These are phyloP conservation scores for Xylogone sp. DNA, from an alignment of 2,329 filamentous ascomycete genomes.

Conservation along the genomic window DNA sequence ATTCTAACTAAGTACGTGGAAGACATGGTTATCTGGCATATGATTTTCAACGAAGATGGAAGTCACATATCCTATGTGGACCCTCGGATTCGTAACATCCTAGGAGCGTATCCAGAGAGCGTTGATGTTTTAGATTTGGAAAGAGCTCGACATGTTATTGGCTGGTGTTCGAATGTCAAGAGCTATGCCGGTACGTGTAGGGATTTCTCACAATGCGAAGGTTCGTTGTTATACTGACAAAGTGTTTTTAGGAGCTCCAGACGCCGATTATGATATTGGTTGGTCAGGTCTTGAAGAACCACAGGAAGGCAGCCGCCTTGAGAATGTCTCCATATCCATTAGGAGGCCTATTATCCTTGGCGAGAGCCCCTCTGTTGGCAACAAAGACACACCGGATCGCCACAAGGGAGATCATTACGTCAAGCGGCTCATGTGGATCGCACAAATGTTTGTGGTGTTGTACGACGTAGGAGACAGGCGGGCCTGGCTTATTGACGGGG, in stretches of 20 bases:
- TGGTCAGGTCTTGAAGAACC: neutral
- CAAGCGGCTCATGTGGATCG: constrained; percentile 13
- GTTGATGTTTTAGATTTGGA: neutral
- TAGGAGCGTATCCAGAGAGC: neutral
- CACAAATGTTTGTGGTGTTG: constrained; percentile 15
- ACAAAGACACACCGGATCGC: neutral
- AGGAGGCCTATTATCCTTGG: constrained; percentile 1
- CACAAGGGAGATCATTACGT: constrained; percentile 2
- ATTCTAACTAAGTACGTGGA: neutral
- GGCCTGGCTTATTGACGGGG: constrained; percentile 27
- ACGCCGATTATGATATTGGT: neutral
- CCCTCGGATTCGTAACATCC: neutral
- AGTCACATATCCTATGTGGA: neutral
- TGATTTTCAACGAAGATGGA: neutral
- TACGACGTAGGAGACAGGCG: constrained; percentile 18
- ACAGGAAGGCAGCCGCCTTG: neutral
- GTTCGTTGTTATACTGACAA: neutral
- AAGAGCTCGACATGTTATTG: constrained; percentile 2
- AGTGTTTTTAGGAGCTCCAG: neutral
- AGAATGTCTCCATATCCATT: constrained; percentile 1
- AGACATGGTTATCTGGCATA: constrained; percentile 3
- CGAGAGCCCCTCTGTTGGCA: neutral
- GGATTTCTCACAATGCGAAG: neutral
- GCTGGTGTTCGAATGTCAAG: constrained; percentile 4
- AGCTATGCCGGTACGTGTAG: constrained; percentile 3